Percentiles rank a stretch among this genome's conserved stretches.
phyloP scores from a whole-genome alignment of 208 protist species.

The Histomonas meleagridis region DNA sequence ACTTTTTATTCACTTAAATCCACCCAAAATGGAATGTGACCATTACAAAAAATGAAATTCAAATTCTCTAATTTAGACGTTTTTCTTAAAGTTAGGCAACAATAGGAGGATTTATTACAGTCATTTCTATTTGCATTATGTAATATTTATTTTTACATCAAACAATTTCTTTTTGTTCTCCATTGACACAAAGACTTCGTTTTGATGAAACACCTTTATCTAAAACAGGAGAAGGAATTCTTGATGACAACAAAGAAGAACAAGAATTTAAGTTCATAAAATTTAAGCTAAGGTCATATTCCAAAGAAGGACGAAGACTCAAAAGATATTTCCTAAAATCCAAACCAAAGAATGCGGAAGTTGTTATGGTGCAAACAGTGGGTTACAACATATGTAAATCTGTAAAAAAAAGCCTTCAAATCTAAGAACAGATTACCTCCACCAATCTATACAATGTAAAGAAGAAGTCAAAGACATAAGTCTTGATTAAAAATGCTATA shows the following conservation, averaged over 20 bases:
- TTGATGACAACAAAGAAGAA: neutral
- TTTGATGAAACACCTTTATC: neutral
- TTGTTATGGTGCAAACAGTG: neutral
- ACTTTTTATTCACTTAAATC: no score
- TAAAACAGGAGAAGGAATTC: neutral
- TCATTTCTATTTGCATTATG: neutral
- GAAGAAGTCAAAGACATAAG: neutral
- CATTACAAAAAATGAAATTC: no score
- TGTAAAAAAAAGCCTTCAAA: neutral
- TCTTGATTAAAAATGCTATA: neutral
- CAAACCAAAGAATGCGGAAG: neutral
- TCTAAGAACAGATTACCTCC: neutral
- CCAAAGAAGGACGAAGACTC: neutral
- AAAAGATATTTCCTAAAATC: neutral
- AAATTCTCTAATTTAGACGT: neutral
- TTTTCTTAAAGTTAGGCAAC: neutral
- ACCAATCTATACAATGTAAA: neutral
- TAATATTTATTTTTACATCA: neutral
- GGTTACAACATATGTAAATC: constrained; percentile 26
- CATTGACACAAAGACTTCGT: neutral
- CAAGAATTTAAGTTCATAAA: no score
- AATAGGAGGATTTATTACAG: neutral
- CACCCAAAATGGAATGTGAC: no score
- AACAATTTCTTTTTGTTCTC: neutral
- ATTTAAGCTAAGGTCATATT: no score